These are phyloP conservation scores for Nakaseomyces uthaithaninus DNA, from an alignment of 1,139 yeast species.

Conservation along the genomic window DNA sequence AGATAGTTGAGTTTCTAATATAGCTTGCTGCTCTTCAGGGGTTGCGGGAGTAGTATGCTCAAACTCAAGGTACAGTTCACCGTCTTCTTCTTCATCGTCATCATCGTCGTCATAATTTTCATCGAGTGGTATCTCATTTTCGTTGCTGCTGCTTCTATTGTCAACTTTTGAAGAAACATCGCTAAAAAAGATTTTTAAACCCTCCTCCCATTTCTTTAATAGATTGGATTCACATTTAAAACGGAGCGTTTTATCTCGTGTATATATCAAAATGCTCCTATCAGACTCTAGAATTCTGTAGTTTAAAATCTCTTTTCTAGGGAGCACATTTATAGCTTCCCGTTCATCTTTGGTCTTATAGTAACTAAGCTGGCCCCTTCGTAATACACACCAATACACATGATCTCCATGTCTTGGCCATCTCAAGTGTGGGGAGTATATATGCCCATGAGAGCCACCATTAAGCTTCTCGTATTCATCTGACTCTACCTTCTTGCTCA, in stretches of 20 bases:
- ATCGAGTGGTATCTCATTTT: constrained; percentile 5
- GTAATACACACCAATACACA: constrained; percentile 47
- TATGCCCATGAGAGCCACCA: constrained; percentile 6
- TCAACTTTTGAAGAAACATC: constrained; percentile 1
- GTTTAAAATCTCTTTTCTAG: constrained; percentile 33
- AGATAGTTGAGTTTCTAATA: constrained; percentile 7
- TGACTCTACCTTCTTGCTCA: constrained; percentile 5
- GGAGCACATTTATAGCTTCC: constrained; percentile 45
- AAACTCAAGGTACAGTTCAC: constrained; percentile 9
- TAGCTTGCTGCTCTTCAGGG: constrained; percentile 5
- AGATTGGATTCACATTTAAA: constrained; percentile 10
- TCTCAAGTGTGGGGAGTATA: constrained; percentile 9
- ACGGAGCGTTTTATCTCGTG: constrained; percentile 17
- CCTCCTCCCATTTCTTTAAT: constrained; percentile 14
- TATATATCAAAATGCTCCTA: constrained; percentile 14
- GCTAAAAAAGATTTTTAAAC: constrained; percentile 13
- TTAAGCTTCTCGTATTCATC: constrained; percentile 5
- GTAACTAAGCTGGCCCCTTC: constrained; percentile 47
- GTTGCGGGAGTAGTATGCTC: constrained; percentile 8
- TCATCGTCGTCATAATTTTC: constrained; percentile 11
- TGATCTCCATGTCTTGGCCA: constrained; percentile 10
- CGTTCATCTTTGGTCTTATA: constrained; percentile 52
- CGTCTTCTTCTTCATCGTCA: constrained; percentile 12
- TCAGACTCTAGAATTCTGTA: constrained; percentile 14
- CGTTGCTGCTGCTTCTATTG: constrained; percentile 6